Evolutionary conservation across 2,329 filamentous ascomycete species (phyloP).

Genomic region (Claviceps cyperi): DNA sequence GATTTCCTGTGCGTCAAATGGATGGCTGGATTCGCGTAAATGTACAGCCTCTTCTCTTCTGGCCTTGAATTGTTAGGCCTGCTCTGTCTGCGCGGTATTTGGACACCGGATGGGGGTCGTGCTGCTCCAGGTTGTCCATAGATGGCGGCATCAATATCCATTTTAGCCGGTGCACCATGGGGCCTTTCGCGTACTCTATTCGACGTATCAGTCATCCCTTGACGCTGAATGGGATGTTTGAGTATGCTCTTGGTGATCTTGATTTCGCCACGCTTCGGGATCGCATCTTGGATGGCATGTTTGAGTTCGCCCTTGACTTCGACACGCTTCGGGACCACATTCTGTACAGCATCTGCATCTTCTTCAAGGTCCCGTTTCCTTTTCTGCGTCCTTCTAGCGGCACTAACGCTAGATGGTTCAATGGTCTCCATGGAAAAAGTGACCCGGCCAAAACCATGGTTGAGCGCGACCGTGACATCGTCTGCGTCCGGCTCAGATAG

Average conservation of each 20-base stretch:
- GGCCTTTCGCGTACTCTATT: neutral
- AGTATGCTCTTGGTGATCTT: neutral
- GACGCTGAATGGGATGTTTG: neutral
- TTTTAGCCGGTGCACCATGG: slow-evolving; percentile 6
- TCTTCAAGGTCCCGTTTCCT: neutral
- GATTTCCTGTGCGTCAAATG: slow-evolving; percentile 31
- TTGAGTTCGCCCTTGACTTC: neutral
- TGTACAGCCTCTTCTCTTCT: slow-evolving; percentile 23
- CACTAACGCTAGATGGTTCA: neutral
- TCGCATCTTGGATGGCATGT: neutral
- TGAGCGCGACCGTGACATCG: neutral
- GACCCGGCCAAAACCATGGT: neutral
- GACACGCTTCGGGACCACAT: neutral
- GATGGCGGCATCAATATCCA: slow-evolving; percentile 24
- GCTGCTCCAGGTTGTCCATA: slow-evolving; percentile 20
- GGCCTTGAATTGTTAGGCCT: neutral
- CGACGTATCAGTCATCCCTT: neutral
- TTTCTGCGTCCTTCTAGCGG: neutral
- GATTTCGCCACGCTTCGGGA: neutral
- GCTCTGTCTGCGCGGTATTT: neutral
- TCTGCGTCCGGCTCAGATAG: neutral
- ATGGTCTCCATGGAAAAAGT: neutral
- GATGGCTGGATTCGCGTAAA: slow-evolving; percentile 35
- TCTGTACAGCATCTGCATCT: neutral
- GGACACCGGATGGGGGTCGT: slow-evolving; percentile 12